Conservation (phyloP, 306 rosid species). For the Lupinus albus region DNA sequence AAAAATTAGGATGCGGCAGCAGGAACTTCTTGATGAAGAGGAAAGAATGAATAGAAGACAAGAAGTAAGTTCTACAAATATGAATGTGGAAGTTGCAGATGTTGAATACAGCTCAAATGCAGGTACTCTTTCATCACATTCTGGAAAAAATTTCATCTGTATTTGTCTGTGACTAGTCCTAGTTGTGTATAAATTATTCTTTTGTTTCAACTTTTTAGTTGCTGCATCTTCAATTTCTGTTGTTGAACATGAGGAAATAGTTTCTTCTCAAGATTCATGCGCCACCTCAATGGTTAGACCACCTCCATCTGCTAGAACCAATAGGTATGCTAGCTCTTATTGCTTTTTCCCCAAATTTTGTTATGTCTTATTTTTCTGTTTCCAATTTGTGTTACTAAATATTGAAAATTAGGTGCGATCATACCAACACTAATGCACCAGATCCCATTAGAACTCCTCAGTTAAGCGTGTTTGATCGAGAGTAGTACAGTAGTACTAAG, state of each 20-base stretch:
- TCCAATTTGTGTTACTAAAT: conserved; percentile 36
- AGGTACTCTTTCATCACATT: conserved; percentile 52
- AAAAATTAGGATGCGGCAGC: conserved; percentile 89
- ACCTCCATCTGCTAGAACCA: conserved; percentile 53
- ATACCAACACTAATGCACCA: too few species aligned
- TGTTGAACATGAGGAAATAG: conserved; percentile 69
- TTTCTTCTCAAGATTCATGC: conserved; percentile 66
- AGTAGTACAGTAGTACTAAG: too few species aligned
- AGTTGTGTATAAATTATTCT: conserved; percentile 24
- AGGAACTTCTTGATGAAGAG: conserved; percentile 89
- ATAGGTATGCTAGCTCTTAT: conserved; percentile 57
- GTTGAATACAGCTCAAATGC: conserved; percentile 64
- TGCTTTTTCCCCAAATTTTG: background rate
- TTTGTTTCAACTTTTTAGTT: conserved; percentile 42
- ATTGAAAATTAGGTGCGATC: background rate
- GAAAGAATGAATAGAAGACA: conserved; percentile 84
- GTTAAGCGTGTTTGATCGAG: too few species aligned
- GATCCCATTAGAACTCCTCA: too few species aligned
- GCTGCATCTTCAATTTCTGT: conserved; percentile 63
- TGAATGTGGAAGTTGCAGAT: conserved; percentile 51
- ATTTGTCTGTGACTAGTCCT: conserved; percentile 12
- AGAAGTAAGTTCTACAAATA: conserved; percentile 57
- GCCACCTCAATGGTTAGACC: conserved; percentile 57
- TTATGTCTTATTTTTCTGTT: conserved; percentile 14
- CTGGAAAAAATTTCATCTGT: conserved; percentile 21